A percentile compares a stretch with the other conserved stretches of the same genome.
These are phyloP conservation scores for Clarireedia paspali DNA, from an alignment of 2,329 filamentous ascomycete species.

Conservation along the genomic window DNA sequence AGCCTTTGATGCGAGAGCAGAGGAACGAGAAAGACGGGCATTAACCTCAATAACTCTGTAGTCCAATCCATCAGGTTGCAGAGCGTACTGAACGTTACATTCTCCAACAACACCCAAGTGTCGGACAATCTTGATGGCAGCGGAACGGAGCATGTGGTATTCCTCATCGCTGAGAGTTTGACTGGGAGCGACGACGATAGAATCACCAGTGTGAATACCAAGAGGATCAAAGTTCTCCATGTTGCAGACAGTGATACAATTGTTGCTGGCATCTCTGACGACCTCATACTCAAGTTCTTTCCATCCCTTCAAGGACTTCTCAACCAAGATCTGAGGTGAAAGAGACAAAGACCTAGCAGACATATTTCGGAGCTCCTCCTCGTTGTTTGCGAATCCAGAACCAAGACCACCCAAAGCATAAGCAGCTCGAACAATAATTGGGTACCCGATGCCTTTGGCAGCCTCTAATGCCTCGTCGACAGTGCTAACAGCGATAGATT, in stretches of 20 bases:
- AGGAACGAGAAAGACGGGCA: constrained; percentile 94
- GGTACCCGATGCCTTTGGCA: constrained; percentile 82
- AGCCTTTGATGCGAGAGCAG: constrained; percentile 92
- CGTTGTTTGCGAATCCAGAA: constrained; percentile 90
- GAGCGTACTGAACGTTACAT: constrained; percentile 96
- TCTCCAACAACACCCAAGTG: constrained; percentile 96
- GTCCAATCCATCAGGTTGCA: constrained; percentile 93
- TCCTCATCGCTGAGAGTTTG: constrained; percentile 97
- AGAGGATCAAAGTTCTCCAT: constrained; percentile 99
- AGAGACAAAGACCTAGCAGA: constrained; percentile 87
- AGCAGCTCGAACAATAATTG: constrained; percentile 94
- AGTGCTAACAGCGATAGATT: constrained; percentile 87
- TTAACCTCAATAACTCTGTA: constrained; percentile 99
- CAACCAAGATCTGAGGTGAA: constrained; percentile 92
- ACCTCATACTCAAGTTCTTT: constrained; percentile 99
- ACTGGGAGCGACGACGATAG: constrained; percentile 93
- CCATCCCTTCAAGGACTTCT: constrained; percentile 99
- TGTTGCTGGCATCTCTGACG: constrained; percentile 92
- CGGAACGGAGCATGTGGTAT: constrained; percentile 97
- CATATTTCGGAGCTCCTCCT: constrained; percentile 89
- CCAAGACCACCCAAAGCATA: constrained; percentile 95
- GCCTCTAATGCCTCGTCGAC: constrained; percentile 88
- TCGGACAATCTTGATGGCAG: constrained; percentile 96
- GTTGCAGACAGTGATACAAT: constrained; percentile 98
- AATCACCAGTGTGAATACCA: constrained; percentile 96